Conservation (phyloP, 768 basidiomycete species). For the Rhodosporidiobolus sp. region DNA sequence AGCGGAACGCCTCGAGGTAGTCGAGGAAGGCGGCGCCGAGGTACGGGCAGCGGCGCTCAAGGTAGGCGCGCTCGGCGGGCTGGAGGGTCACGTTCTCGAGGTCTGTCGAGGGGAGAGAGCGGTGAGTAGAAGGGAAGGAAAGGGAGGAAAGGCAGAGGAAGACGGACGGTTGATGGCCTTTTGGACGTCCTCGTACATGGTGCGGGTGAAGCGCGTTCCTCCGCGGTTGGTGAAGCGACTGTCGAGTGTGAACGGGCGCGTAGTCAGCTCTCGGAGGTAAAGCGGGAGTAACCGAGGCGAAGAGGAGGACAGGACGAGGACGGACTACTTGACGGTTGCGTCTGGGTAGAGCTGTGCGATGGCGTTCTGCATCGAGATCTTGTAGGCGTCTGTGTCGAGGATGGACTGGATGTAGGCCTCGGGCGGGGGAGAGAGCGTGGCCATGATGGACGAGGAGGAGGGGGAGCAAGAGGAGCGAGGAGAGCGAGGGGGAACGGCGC, state of each 20-base stretch:
- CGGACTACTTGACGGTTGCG: conserved; percentile 55
- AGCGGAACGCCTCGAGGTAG: conserved; percentile 57
- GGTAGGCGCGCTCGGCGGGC: no score
- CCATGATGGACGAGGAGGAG: neutral
- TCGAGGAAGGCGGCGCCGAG: conserved; percentile 69
- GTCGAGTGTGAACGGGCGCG: neutral
- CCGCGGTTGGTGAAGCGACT: conserved; percentile 41
- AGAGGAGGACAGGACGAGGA: conserved; percentile 52
- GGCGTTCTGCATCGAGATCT: conserved; percentile 97
- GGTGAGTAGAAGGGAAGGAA: neutral
- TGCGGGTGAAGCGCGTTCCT: conserved; percentile 34
- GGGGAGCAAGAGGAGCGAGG: neutral
- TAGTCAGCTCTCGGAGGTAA: neutral
- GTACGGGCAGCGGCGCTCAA: conserved; percentile 62
- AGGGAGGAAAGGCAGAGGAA: conserved; percentile 58
- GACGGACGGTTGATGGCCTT: conserved; percentile 63
- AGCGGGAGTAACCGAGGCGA: neutral
- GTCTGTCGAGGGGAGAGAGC: conserved; percentile 52
- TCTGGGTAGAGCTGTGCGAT: conserved; percentile 73
- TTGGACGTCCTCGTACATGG: conserved; percentile 63
- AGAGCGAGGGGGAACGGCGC: neutral
- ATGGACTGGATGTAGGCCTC: conserved; percentile 55
- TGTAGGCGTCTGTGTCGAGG: conserved; percentile 92
- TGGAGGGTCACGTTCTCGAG: conserved; percentile 58
- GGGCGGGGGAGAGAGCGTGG: conserved; percentile 5